A percentile compares a stretch with the other conserved stretches of the same genome.
These are phyloP conservation scores for Phytophthora crassamura DNA, from an alignment of 352 stramenopile genomes.

Conservation along the genomic window DNA sequence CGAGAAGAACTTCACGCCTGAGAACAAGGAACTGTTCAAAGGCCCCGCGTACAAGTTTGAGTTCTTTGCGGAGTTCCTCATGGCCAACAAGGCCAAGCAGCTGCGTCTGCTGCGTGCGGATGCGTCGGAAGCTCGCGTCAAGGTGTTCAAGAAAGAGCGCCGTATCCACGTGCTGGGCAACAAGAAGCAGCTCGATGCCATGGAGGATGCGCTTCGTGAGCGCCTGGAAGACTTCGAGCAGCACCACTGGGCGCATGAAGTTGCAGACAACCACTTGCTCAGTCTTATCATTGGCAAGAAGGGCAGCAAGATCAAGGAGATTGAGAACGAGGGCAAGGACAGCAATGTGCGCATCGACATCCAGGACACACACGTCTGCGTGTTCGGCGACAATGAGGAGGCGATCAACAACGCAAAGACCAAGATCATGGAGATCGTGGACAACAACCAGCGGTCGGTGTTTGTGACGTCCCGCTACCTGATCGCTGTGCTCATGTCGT, in stretches of 20 bases:
- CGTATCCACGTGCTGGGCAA: constrained; percentile 72
- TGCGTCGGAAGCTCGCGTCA: constrained; percentile 65
- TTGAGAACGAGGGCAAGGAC: constrained; percentile 62
- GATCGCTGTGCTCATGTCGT: constrained; percentile 65
- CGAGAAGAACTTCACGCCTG: constrained; percentile 58
- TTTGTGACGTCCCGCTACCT: constrained; percentile 70
- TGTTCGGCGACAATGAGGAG: constrained; percentile 61
- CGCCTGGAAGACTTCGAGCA: constrained; percentile 63
- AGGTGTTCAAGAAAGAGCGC: constrained; percentile 73
- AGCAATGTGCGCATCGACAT: constrained; percentile 72
- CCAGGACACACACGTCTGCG: constrained; percentile 63
- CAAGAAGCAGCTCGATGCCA: constrained; percentile 65
- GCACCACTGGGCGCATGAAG: constrained; percentile 66
- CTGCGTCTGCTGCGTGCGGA: constrained; percentile 68
- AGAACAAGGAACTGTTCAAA: constrained; percentile 53
- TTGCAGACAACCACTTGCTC: constrained; percentile 63
- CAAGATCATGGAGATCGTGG: constrained; percentile 73
- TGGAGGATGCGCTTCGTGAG: constrained; percentile 68
- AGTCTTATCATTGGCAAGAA: constrained; percentile 88
- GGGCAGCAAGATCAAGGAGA: constrained; percentile 77
- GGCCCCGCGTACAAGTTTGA: constrained; percentile 63
- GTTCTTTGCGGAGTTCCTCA: constrained; percentile 84
- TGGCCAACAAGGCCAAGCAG: constrained; percentile 76
- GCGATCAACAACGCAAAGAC: constrained; percentile 55
- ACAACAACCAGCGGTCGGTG: constrained; percentile 76